Conservation (phyloP, 1,284 basidiomycete species). For the Cerioporus squamosus region DNA sequence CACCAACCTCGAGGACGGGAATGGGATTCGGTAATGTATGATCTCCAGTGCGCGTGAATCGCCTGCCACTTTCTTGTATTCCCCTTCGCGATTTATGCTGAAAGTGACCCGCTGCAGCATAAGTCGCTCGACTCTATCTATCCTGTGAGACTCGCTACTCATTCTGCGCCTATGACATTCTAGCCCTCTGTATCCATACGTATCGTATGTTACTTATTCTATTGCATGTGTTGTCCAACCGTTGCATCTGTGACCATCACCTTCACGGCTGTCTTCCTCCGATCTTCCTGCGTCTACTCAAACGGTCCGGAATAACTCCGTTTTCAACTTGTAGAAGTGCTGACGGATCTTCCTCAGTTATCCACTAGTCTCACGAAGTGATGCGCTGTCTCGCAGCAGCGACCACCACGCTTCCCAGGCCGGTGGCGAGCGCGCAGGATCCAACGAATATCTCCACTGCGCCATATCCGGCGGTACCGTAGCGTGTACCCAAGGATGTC, state of each 20-base stretch:
- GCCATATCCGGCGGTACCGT: constrained; percentile 30
- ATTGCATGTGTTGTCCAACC: neutral
- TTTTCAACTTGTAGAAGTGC: too few species aligned
- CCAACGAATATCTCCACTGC: constrained; percentile 35
- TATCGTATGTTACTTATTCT: constrained; percentile 3
- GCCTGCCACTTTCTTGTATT: too few species aligned
- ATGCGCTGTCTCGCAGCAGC: constrained; percentile 20
- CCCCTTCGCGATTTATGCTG: too few species aligned
- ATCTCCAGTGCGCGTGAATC: too few species aligned
- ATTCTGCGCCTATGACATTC: neutral
- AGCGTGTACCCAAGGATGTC: constrained; percentile 10
- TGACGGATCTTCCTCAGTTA: too few species aligned
- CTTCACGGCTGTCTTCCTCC: too few species aligned
- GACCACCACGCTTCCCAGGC: constrained; percentile 26
- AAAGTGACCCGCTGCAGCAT: too few species aligned
- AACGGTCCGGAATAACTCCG: too few species aligned
- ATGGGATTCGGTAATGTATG: constrained; percentile 10
- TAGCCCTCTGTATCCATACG: neutral
- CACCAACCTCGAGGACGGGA: constrained; percentile 12
- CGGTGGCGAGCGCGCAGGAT: constrained; percentile 27
- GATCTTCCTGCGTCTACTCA: too few species aligned
- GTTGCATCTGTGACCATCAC: too few species aligned
- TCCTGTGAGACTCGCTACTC: neutral
- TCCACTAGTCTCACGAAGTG: neutral
- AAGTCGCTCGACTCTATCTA: neutral